Conservation (phyloP, 495 filamentous ascomycete genomes). For the Collariella sp. region DNA sequence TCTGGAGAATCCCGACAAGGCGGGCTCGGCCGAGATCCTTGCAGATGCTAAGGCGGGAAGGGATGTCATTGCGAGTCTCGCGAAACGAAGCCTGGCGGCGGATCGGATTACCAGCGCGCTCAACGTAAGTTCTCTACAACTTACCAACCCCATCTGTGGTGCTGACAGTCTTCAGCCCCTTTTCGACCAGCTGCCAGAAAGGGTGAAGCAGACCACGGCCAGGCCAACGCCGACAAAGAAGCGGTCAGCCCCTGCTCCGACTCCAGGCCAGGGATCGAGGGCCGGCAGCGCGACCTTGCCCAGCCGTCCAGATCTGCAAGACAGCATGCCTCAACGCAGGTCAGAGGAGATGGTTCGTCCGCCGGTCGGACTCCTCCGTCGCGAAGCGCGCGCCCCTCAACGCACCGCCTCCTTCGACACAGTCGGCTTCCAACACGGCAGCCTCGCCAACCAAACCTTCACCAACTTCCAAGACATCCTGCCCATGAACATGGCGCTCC, state of each 20-base stretch:
- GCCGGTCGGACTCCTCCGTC: constrained; percentile 20
- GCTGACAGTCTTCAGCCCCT: constrained; percentile 43
- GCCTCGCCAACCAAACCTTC: constrained; percentile 21
- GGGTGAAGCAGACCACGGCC: constrained; percentile 42
- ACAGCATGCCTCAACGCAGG: constrained; percentile 27
- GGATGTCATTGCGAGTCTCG: constrained; percentile 66
- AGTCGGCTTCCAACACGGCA: constrained; percentile 22
- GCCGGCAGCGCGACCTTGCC: constrained; percentile 18
- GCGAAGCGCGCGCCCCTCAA: constrained; percentile 20
- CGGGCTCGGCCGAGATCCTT: constrained; percentile 66
- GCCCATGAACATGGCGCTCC: constrained; percentile 24
- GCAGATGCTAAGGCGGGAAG: constrained; percentile 77
- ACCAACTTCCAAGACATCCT: constrained; percentile 26
- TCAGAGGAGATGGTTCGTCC: constrained; percentile 44
- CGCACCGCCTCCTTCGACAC: constrained; percentile 28
- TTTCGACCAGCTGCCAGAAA: constrained; percentile 73
- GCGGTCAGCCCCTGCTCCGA: constrained; percentile 48
- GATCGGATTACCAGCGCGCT: constrained; percentile 73
- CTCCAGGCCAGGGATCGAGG: constrained; percentile 43
- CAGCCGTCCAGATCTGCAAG: constrained; percentile 21
- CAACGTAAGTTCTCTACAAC: constrained; percentile 40
- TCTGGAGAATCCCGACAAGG: constrained; percentile 77
- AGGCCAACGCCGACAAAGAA: constrained; percentile 44
- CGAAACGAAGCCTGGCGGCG: constrained; percentile 78
- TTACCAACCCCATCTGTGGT: background rate